These are phyloP conservation scores for Plasmodium gaboni DNA, from an alignment of 169 alveolate genomes.

Conservation along the genomic window DNA sequence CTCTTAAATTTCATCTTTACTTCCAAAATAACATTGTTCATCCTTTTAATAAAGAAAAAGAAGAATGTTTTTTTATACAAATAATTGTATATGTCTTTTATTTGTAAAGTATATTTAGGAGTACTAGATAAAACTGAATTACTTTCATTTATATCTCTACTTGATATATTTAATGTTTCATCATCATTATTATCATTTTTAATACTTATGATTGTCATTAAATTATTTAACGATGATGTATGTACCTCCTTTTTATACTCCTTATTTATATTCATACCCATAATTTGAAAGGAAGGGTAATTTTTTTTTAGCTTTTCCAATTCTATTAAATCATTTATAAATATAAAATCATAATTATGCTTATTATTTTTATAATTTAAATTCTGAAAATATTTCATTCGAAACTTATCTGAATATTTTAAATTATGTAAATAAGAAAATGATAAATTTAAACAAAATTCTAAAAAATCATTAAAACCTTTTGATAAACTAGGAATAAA, in stretches of 20 bases:
- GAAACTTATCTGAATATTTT: conserved; percentile 53
- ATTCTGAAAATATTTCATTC: conserved; percentile 61
- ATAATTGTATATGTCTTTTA: conserved; percentile 57
- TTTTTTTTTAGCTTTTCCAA: conserved; percentile 57
- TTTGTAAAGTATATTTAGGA: neutral
- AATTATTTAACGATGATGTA: conserved; percentile 19
- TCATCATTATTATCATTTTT: conserved; percentile 10
- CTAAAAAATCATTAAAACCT: conserved; percentile 59
- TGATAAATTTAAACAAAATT: conserved; percentile 59
- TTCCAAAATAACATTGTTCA: conserved; percentile 38
- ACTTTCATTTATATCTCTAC: neutral
- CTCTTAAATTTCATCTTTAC: conserved; percentile 44
- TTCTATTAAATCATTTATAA: conserved; percentile 50
- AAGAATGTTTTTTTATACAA: conserved; percentile 34
- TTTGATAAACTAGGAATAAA: conserved; percentile 72
- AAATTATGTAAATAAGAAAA: conserved; percentile 48
- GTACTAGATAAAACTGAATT: neutral
- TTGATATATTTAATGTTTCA: neutral
- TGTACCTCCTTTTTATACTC: conserved; percentile 35
- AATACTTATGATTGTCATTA: conserved; percentile 25
- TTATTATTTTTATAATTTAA: conserved; percentile 70
- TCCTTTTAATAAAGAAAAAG: conserved; percentile 48
- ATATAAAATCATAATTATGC: conserved; percentile 57
- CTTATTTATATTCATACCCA: conserved; percentile 26
- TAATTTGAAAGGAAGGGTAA: conserved; percentile 14